Base-by-base conservation (phyloP, 345 rosid species). In the Viola odorata region DNA sequence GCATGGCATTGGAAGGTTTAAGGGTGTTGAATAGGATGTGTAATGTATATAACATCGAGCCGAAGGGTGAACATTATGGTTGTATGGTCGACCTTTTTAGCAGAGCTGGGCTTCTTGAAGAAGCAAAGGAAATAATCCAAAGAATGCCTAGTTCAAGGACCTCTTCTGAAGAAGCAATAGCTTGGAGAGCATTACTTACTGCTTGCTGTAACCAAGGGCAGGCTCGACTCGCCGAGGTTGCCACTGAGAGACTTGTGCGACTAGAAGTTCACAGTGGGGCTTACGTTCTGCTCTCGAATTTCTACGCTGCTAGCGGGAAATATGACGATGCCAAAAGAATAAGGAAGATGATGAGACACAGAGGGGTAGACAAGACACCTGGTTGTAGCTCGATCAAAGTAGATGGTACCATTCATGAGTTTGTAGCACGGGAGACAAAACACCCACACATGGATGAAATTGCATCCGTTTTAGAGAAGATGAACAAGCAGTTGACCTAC, bases 101-200 rank as follows among this genome's bases (percentile, higher is more conserved):
- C 61, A 51, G 76, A 54, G 63, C 63, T 3, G 74, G 78, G 11
- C 71, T 74, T 53, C 57, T 78, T 13, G 52, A 67, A 54, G 76
- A 71, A 64, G 76, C 78, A 8, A 61, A 40, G 41, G 45, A 55
- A 50, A 60, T 68, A 58, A 65, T 78, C 50, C 53, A 53, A 17
- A 50, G 57, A 57, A 65, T 74, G 69, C 69, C 76, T 14, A 13
- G 42, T 23, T 17, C 59, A 37, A 16, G 57, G 36, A 65, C 42
- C 56, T 60, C 74, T 42, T 67, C 71, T 5, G 73, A 67, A 50
- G 72, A 71, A 64, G 81, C 78, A 37, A 57, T 68, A 36, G 81
- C 81, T 48, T 77, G 81, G 81, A 78, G 78, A 55, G 69, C 81
- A 57, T 62, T 71, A 23, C 71, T 74, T 3, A 68, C 56, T 49